phyloP scores from a whole-genome alignment of 78 protist species.

The Isochrysis galbana region DNA sequence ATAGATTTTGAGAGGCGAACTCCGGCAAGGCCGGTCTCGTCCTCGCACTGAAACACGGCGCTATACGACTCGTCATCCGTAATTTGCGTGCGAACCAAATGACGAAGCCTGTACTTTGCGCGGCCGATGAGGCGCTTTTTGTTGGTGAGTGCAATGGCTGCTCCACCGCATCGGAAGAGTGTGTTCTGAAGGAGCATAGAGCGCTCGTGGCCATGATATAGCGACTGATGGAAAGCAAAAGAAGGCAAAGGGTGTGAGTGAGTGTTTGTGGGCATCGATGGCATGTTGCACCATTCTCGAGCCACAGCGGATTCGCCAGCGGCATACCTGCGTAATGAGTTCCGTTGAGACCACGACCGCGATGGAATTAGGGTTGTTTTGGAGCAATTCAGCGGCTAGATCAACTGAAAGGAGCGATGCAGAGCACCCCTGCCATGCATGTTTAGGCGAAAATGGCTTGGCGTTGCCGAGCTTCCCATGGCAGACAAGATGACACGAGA shows the following conservation, averaged over 20 bases:
- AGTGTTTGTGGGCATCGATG: no score
- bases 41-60: slow-evolving; percentile 75
- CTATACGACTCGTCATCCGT: slow-evolving; percentile 69
- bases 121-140: slow-evolving; percentile 50
- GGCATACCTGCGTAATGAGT: slow-evolving; percentile 84
- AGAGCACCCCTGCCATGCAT: slow-evolving; percentile 69
- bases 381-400: slow-evolving; percentile 82
- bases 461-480: no score
- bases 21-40: slow-evolving; percentile 61
- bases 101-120: slow-evolving; percentile 59
- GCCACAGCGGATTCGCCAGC: no score
- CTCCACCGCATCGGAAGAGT: slow-evolving; percentile 88
- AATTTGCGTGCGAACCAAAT: slow-evolving; percentile 44
- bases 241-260: no score
- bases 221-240: no score
- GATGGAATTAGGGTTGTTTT: not conserved
- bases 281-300: no score
- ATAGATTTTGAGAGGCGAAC: slow-evolving; percentile 73
- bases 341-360: slow-evolving; percentile 81
- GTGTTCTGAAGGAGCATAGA: slow-evolving; percentile 59
- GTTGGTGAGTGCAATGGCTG: slow-evolving; percentile 80
- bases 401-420: slow-evolving; percentile 74
- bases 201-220: slow-evolving; percentile 73
- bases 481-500: no score
- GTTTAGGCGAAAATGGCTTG: no score